A percentile compares a stretch with the other conserved stretches of the same genome.
Conservation (phyloP, 164 flowering plant genomes). For the Aristolochia californica region DNA sequence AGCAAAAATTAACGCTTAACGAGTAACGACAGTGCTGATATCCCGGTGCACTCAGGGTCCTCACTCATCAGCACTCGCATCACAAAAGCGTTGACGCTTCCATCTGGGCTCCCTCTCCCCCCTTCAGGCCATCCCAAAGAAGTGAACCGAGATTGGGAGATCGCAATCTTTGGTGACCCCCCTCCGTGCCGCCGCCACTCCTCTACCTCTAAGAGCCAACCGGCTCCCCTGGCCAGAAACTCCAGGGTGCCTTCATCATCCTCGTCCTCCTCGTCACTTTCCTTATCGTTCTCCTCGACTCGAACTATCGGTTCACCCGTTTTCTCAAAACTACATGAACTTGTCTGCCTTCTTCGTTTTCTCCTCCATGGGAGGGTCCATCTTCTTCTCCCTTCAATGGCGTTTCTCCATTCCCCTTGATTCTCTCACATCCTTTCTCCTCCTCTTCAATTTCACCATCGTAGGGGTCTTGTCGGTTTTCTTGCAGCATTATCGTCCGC, state of each 20-base stretch:
- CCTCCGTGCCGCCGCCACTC: constrained; percentile 72
- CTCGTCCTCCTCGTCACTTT: constrained; percentile 66
- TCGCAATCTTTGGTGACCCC: neutral
- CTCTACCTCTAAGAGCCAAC: constrained; percentile 71
- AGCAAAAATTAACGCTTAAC: too few species aligned
- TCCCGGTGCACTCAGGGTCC: too few species aligned
- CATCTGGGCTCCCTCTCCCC: too few species aligned
- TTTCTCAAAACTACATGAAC: constrained; percentile 78
- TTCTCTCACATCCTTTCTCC: constrained; percentile 35
- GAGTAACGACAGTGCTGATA: too few species aligned
- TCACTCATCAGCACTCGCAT: too few species aligned
- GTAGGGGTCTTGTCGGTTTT: constrained; percentile 68
- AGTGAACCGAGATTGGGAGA: too few species aligned
- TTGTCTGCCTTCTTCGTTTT: constrained; percentile 69
- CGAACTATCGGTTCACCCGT: constrained; percentile 66
- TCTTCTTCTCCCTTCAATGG: constrained; percentile 47
- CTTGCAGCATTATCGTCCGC: constrained; percentile 36
- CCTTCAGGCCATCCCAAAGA: too few species aligned
- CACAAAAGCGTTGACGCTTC: too few species aligned
- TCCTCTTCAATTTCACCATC: constrained; percentile 55
- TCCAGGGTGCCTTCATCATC: constrained; percentile 72
- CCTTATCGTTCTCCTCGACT: constrained; percentile 65
- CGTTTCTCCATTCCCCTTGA: constrained; percentile 64
- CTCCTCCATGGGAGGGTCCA: constrained; percentile 61
- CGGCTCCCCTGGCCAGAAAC: constrained; percentile 53